Conservation (phyloP, 495 filamentous ascomycete species). For the Penicillium pancosmium region DNA sequence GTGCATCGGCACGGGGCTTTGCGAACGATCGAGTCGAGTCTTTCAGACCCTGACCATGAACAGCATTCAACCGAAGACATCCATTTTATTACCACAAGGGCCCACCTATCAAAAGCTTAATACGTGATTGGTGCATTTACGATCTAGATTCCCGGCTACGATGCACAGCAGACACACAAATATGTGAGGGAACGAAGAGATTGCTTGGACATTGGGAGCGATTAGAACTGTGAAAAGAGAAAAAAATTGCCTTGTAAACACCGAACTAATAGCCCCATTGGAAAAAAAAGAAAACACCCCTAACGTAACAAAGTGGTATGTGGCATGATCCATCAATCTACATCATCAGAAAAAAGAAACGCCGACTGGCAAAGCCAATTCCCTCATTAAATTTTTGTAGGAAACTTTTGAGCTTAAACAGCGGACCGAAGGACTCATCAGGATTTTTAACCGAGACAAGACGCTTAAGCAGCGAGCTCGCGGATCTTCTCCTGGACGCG, state of each 20-base stretch:
- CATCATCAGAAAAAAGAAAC: slow-evolving; percentile 33
- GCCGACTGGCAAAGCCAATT: slow-evolving; percentile 32
- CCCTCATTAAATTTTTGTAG: slow-evolving; percentile 28
- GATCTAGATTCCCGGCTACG: slow-evolving; percentile 22
- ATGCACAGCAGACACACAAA: slow-evolving; percentile 14
- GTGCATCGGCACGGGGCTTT: too few species aligned
- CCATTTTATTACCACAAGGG: neutral
- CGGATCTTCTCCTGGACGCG: slow-evolving; percentile 88
- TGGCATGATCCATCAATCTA: slow-evolving; percentile 34
- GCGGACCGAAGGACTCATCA: slow-evolving; percentile 23
- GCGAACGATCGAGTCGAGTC: too few species aligned
- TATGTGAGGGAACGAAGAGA: slow-evolving; percentile 35
- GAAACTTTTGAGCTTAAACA: slow-evolving; percentile 27
- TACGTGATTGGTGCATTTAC: neutral
- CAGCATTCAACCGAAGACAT: neutral
- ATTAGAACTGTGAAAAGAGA: slow-evolving; percentile 32
- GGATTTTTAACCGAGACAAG: slow-evolving; percentile 19
- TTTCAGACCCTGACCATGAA: too few species aligned
- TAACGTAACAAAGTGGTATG: slow-evolving; percentile 35
- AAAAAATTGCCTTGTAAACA: slow-evolving; percentile 35
- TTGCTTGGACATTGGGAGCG: slow-evolving; percentile 38
- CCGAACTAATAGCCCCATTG: slow-evolving; percentile 35
- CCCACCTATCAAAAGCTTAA: neutral
- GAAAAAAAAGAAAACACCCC: slow-evolving; percentile 14
- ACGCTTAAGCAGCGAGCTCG: slow-evolving; percentile 51